Evolutionary conservation across 495 filamentous ascomycete species (phyloP).

Genomic region (Acidiella bohemica): DNA sequence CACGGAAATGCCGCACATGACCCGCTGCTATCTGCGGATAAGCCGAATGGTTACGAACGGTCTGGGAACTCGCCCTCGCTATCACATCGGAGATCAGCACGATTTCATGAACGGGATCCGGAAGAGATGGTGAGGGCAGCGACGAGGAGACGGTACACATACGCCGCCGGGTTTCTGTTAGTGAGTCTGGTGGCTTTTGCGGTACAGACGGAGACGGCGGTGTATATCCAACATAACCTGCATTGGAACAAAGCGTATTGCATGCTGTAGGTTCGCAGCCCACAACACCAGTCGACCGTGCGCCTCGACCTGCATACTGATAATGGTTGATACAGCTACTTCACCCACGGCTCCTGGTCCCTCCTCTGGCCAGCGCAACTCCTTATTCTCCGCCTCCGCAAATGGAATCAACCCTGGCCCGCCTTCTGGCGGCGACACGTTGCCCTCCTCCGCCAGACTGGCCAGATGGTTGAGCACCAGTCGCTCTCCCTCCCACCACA

Average conservation of each 20-base stretch:
- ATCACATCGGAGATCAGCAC: slow-evolving; percentile 36
- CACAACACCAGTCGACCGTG: neutral
- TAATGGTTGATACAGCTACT: slow-evolving; percentile 46
- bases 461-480: slow-evolving; percentile 69
- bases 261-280: slow-evolving; percentile 62
- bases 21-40: slow-evolving; percentile 15
- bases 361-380: slow-evolving; percentile 80
- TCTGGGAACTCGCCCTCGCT: no score
- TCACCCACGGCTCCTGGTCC: slow-evolving; percentile 88
- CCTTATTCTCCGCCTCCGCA: slow-evolving; percentile 59
- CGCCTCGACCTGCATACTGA: neutral
- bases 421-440: slow-evolving; percentile 77
- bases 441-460: slow-evolving; percentile 59
- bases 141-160: slow-evolving; percentile 68
- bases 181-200: slow-evolving; percentile 70
- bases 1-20: slow-evolving; percentile 4
- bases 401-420: slow-evolving; percentile 60
- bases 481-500: slow-evolving; percentile 42
- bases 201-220: slow-evolving; percentile 86
- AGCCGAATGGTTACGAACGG: slow-evolving; percentile 5
- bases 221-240: slow-evolving; percentile 79
- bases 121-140: slow-evolving; percentile 42
- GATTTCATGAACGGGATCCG: slow-evolving; percentile 49
- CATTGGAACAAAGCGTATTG: slow-evolving; percentile 93
- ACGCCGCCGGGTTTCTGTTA: slow-evolving; percentile 68